Evolutionary conservation across 192 early-diverging fungal species (phyloP), one percentile per base, ranked within the genome.

Genomic region (Geranomyces michiganensis): DNA sequence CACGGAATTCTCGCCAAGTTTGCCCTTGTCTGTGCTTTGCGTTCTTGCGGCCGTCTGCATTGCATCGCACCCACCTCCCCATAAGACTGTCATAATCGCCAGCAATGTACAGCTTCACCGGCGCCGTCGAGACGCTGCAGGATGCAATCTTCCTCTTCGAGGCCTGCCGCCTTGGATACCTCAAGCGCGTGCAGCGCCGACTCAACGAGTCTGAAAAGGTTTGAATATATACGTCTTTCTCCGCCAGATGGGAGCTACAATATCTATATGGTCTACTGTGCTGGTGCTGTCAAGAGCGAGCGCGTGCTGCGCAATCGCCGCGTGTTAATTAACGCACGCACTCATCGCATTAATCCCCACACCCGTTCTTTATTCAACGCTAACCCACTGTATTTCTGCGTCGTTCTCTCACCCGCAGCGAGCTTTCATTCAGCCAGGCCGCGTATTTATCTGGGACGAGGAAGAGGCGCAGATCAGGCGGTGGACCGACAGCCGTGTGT

Each of bases 181-280:
- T 70, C 26, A 30, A 32, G 21, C 68, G 68, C 31, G 55, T 56
- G 2, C 68, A 70, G 55, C 55, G 68, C 0, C 30, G 68, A 2
- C 43, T 70, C 32, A 70, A 51, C 24, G 68, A 70, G 59, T 27
- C 53, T 31, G 68, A 70, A 46, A 70, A 70, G 68, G 68, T 70
- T n/a, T n/a, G 22, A 32, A 31, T 2, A 43, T 27, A 21, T n/a
- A n/a, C n/a, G n/a, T n/a, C n/a, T n/a, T n/a, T n/a, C n/a, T n/a
- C n/a, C n/a, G n/a, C n/a, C n/a, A n/a, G n/a, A n/a, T n/a, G n/a
- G n/a, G n/a, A n/a, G n/a, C n/a, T n/a, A n/a, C n/a, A n/a, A n/a
- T n/a, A n/a, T n/a, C n/a, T n/a, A n/a, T n/a, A n/a, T n/a, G n/a
- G n/a, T n/a, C n/a, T n/a, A n/a, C n/a, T n/a, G n/a, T n/a, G n/a